A percentile compares a stretch with the other conserved stretches of the same genome.
Conservation (phyloP, 2,329 filamentous ascomycete genomes). For the Beauveria australis region DNA sequence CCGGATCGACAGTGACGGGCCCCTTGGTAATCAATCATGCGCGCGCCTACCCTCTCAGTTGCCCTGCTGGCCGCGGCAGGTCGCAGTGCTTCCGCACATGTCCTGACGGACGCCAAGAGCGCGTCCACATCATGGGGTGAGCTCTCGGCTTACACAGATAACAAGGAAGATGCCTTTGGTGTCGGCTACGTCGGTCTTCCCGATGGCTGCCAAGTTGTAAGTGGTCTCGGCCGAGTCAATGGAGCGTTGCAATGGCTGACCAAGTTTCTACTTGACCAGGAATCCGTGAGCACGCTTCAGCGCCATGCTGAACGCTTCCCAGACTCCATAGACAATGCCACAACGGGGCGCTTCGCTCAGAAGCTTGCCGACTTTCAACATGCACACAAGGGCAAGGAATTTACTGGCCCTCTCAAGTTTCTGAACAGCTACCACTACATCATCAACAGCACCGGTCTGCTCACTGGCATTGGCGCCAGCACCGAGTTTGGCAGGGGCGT, state of each 20-base stretch:
- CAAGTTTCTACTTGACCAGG: slow-evolving; percentile 20
- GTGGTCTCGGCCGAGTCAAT: neutral
- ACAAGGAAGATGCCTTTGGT: slow-evolving; percentile 36
- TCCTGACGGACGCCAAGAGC: slow-evolving; percentile 22
- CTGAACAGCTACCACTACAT: slow-evolving; percentile 43
- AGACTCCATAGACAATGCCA: slow-evolving; percentile 37
- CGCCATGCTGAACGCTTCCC: slow-evolving; percentile 46
- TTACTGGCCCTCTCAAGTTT: slow-evolving; percentile 41
- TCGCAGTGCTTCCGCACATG: neutral
- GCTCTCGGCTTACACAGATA: slow-evolving; percentile 38
- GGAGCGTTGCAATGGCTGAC: neutral
- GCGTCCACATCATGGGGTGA: slow-evolving; percentile 35
- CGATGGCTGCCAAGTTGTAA: slow-evolving; percentile 33
- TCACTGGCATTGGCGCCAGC: slow-evolving; percentile 40
- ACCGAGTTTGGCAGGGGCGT: slow-evolving; percentile 43
- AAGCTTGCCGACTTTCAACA: slow-evolving; percentile 38
- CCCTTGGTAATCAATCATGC: neutral
- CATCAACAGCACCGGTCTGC: slow-evolving; percentile 29
- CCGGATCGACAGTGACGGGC: neutral
- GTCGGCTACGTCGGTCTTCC: slow-evolving; percentile 39
- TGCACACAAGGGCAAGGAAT: slow-evolving; percentile 25
- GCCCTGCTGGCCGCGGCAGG: neutral
- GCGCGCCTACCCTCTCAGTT: neutral
- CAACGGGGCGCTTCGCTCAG: slow-evolving; percentile 37
- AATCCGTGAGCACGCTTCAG: slow-evolving; percentile 42